phyloP scores from a whole-genome alignment of 208 protist species.

The Acanthamoeba castellanii region DNA sequence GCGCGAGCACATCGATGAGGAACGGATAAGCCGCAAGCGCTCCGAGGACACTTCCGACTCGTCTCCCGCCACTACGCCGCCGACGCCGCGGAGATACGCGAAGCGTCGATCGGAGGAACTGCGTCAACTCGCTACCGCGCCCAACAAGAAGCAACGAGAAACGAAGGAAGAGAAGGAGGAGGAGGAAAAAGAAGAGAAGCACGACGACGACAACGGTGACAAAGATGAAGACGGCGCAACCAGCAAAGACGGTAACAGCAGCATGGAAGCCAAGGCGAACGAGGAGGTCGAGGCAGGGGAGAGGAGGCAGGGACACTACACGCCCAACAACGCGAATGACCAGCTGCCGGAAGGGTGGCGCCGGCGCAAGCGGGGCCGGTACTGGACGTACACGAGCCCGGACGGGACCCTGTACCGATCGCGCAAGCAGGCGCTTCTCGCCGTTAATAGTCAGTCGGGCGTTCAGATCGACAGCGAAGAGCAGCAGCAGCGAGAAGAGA shows the following conservation, averaged over 20 bases:
- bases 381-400: not conserved
- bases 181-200: not conserved
- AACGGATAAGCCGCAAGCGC: not conserved
- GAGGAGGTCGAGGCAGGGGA: not conserved
- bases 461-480: not conserved
- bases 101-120: not conserved
- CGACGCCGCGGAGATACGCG: not conserved
- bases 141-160: not conserved
- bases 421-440: not conserved
- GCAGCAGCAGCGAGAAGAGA: not conserved
- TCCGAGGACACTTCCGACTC: not conserved
- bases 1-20: not conserved
- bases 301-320: not conserved
- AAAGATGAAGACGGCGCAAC: not conserved
- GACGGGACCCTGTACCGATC: constrained; percentile 2
- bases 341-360: not conserved
- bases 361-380: not conserved
- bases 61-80: not conserved
- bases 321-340: not conserved
- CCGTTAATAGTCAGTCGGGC: not conserved
- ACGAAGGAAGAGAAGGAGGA: not conserved
- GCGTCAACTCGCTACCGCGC: not conserved
- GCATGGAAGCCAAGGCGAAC: not conserved
- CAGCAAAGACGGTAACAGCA: not conserved
- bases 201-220: not conserved